These are phyloP conservation scores for Penicillium salamii DNA, from an alignment of 495 filamentous ascomycete genomes.

Conservation along the genomic window DNA sequence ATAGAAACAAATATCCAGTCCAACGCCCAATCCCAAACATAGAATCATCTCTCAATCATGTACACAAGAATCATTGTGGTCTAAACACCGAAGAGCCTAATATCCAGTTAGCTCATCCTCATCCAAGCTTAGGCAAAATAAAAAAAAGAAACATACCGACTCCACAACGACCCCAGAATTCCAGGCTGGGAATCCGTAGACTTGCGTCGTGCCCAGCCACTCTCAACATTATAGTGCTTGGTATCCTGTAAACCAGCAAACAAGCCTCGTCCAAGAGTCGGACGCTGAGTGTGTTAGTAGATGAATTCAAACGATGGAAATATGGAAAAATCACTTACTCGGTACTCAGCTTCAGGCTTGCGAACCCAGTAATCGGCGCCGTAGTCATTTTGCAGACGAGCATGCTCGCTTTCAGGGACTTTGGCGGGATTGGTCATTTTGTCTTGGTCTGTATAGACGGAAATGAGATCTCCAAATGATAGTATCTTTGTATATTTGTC, in stretches of 20 bases:
- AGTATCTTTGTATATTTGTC: too few species aligned
- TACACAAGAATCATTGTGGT: too few species aligned
- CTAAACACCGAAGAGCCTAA: conserved; percentile 13
- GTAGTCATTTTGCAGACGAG: conserved; percentile 40
- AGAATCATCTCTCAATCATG: not conserved
- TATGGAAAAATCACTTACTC: conserved; percentile 21
- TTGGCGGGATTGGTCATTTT: conserved; percentile 8
- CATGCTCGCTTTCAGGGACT: conserved; percentile 3
- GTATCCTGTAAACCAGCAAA: conserved; percentile 46
- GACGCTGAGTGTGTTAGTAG: conserved; percentile 19
- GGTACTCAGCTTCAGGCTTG: conserved; percentile 12
- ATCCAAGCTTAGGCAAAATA: not conserved
- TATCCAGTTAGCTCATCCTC: not conserved
- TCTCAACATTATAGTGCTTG: conserved; percentile 44
- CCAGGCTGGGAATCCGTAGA: conserved; percentile 12
- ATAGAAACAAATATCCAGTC: not conserved
- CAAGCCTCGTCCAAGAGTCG: conserved; percentile 41
- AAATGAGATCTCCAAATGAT: too few species aligned
- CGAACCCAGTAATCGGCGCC: conserved; percentile 41
- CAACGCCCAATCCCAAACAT: too few species aligned
- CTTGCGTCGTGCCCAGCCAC: conserved; percentile 36
- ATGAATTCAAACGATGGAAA: not conserved
- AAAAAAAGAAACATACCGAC: conserved; percentile 7
- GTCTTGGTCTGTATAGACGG: too few species aligned
- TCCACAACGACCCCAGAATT: conserved; percentile 16